Conservation (phyloP, 805 yeast species). For the Candida succiphila region DNA sequence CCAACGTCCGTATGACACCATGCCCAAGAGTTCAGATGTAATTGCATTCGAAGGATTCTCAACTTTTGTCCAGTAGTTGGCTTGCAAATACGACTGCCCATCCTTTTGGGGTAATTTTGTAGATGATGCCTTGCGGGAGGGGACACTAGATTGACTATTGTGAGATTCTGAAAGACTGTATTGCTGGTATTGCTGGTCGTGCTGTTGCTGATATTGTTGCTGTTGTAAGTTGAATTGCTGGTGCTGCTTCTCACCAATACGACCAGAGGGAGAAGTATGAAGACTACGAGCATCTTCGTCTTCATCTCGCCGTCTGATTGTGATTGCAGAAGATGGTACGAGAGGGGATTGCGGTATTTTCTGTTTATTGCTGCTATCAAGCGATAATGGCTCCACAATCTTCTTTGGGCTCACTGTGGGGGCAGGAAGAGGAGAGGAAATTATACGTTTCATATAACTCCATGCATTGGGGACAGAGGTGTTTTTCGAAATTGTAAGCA, state of each 20-base stretch:
- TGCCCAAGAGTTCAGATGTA: slow-evolving; percentile 40
- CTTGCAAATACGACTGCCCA: slow-evolving; percentile 6
- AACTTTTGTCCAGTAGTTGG: slow-evolving; percentile 51
- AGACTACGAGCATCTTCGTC: background rate
- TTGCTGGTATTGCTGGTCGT: too few relatives aligned
- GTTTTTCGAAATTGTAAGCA: slow-evolving; percentile 23
- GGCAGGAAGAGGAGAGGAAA: slow-evolving; percentile 18
- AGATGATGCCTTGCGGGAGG: too few relatives aligned
- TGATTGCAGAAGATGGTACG: background rate
- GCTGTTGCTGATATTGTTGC: too few relatives aligned
- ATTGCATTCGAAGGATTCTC: slow-evolving; percentile 70
- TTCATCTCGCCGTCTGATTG: too few relatives aligned
- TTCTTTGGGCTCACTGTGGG: slow-evolving; percentile 9
- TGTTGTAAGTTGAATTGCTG: too few relatives aligned
- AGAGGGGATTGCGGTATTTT: too few relatives aligned
- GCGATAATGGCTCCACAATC: background rate
- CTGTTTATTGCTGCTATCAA: background rate
- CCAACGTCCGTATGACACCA: slow-evolving; percentile 78
- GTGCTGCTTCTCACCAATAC: background rate
- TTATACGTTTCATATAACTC: slow-evolving; percentile 22
- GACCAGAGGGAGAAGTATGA: background rate
- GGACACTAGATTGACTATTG: too few relatives aligned
- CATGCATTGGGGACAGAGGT: slow-evolving; percentile 14
- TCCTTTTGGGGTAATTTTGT: slow-evolving; percentile 2
- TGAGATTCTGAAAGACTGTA: background rate